Evolutionary conservation across 768 basidiomycete genomes (phyloP), one percentile per base, ranked within the genome.

Genomic region (Pseudohyphozyma bogoriensis): DNA sequence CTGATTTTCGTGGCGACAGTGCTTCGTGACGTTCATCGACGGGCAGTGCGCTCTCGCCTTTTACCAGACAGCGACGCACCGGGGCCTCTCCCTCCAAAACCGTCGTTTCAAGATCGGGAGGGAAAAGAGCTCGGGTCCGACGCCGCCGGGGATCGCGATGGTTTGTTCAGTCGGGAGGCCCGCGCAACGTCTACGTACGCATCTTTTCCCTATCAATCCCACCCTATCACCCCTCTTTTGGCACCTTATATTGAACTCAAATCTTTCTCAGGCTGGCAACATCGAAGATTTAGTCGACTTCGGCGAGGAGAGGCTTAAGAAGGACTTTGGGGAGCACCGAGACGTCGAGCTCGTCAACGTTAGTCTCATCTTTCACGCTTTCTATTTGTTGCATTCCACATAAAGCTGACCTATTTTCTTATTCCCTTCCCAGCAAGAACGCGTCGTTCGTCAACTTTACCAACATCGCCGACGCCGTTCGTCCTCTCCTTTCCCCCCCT

Each of bases 391-490:
- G 37, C 40, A 6, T n/a, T 42, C 18, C 18, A 42, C 8, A n/a
- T n/a, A 20, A n/a, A 42, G n/a, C n/a, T n/a, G n/a, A n/a, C n/a
- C n/a, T n/a, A n/a, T n/a, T n/a, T n/a, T n/a, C n/a, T n/a, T n/a
- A n/a, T n/a, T n/a, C n/a, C n/a, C 58, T 63, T 53, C 56, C 57
- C 42, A 56, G 63, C 59, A 91, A 88, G 81, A 89, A 90, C 76
- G 92, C 90, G 72, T 89, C 89, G 33, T 99, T 91, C 71, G 85
- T 91, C 70, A 95, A 93, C 77, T 93, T 91, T 68, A 93, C 89
- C 35, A 91, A 91, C 76, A 83, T 95, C 67, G 83, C 85, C 54
- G 91, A 92, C 71, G 90, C 90, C 16, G 63, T 64, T 4, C 42
- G 63, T 51, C 18, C 45, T 44, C 44, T 20, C 35, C 9, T 4